Percentiles rank a stretch among this genome's conserved stretches.
These are phyloP conservation scores for Steccherinum ochraceum DNA, from an alignment of 768 basidiomycete species.

Conservation along the genomic window DNA sequence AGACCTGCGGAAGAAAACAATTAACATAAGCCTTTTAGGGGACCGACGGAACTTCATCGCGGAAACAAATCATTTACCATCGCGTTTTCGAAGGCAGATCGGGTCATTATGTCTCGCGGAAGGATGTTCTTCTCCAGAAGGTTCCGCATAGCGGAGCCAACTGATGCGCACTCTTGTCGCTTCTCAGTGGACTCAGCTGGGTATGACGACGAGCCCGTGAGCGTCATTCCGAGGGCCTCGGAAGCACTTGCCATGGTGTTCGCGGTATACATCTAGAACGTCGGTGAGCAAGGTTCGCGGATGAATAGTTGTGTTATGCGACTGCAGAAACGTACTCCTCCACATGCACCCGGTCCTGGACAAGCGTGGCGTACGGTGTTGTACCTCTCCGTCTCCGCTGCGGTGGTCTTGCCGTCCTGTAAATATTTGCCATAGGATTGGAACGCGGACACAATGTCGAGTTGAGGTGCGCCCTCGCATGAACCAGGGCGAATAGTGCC, in stretches of 20 bases:
- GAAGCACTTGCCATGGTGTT: slow-evolving; percentile 98
- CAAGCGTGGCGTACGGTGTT: slow-evolving; percentile 89
- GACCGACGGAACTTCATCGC: not conserved
- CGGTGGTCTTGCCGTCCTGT: slow-evolving; percentile 77
- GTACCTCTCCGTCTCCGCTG: slow-evolving; percentile 80
- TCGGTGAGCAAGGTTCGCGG: too few relatives aligned
- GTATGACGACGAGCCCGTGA: slow-evolving; percentile 96
- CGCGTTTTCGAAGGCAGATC: slow-evolving; percentile 94
- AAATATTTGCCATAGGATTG: slow-evolving; percentile 95
- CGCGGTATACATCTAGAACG: slow-evolving; percentile 85
- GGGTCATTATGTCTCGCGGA: slow-evolving; percentile 95
- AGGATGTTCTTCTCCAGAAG: slow-evolving; percentile 88
- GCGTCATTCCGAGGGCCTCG: slow-evolving; percentile 93
- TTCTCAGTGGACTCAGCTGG: slow-evolving; percentile 93
- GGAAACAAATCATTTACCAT: slow-evolving; percentile 51
- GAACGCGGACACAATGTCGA: slow-evolving; percentile 97
- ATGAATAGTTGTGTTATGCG: not conserved
- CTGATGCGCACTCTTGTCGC: slow-evolving; percentile 68
- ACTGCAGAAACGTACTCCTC: slow-evolving; percentile 61
- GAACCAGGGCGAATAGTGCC: slow-evolving; percentile 92
- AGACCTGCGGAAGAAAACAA: slow-evolving; percentile 44
- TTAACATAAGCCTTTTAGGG: not conserved
- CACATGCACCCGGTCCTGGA: slow-evolving; percentile 97
- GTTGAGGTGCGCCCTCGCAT: slow-evolving; percentile 79
- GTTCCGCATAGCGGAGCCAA: slow-evolving; percentile 80